These are phyloP conservation scores for Aspergillus transmontanensis DNA, from an alignment of 2,329 filamentous ascomycete species.

Conservation along the genomic window DNA sequence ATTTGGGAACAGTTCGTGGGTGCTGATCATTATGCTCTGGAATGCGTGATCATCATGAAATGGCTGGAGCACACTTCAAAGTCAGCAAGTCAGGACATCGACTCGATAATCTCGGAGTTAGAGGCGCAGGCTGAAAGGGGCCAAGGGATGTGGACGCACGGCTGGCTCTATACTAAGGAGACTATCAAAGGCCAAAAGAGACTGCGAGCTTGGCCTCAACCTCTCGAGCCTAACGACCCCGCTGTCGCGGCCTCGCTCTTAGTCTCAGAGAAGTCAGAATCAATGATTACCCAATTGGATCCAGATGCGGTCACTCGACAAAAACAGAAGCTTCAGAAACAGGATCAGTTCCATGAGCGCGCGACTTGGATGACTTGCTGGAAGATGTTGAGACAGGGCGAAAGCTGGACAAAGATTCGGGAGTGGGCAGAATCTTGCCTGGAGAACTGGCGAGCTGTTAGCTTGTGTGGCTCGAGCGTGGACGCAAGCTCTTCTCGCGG, in stretches of 20 bases:
- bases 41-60: conserved; percentile 77
- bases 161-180: conserved; percentile 89
- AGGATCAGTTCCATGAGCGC: conserved; percentile 86
- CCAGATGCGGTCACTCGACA: conserved; percentile 88
- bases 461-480: conserved; percentile 65
- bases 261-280: conserved; percentile 61
- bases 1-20: conserved; percentile 75
- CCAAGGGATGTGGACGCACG: conserved; percentile 76
- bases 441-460: conserved; percentile 86
- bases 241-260: conserved; percentile 59
- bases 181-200: conserved; percentile 90
- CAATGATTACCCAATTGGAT: conserved; percentile 83
- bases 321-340: conserved; percentile 71
- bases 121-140: conserved; percentile 76
- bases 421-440: conserved; percentile 86
- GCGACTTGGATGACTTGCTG: conserved; percentile 94
- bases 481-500: conserved; percentile 29
- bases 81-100: conserved; percentile 67
- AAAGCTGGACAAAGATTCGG: conserved; percentile 69
- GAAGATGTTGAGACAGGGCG: conserved; percentile 87
- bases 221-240: conserved; percentile 64
- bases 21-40: conserved; percentile 71
- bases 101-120: conserved; percentile 74
- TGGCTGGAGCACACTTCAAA: conserved; percentile 83
- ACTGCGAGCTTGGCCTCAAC: conserved; percentile 66